Evolutionary conservation across 805 yeast genomes (phyloP), one percentile per base, ranked within the genome.

Genomic region (Alloascoidea hylecoeti): DNA sequence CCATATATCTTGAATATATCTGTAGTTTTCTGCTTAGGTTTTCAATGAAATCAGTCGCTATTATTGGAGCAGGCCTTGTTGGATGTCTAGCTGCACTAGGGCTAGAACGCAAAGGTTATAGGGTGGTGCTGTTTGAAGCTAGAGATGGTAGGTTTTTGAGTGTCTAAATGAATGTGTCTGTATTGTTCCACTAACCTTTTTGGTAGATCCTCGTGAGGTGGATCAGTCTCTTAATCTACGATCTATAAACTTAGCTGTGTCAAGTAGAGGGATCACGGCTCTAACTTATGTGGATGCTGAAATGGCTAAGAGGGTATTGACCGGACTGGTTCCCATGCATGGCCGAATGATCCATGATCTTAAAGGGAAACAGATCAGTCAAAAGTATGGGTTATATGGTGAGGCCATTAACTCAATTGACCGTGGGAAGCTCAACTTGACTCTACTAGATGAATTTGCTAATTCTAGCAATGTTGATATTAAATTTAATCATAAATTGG

Each of bases 11-110:
- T n/a, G n/a, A n/a, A n/a, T n/a, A n/a, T n/a, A n/a, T n/a, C n/a
- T n/a, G n/a, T n/a, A n/a, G n/a, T n/a, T n/a, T n/a, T 23, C 30
- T n/a, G 30, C n/a, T 23, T 12, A 12, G 30, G 13, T n/a, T n/a
- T 23, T n/a, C 30, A 57, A 53, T 37, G 43, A 55, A n/a, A n/a
- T n/a, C n/a, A 5, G 72, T 68, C 14, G 85, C 72, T 1, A 65
- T 88, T 18, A 70, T 88, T 14, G 96, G 96, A 1, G 95, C 92
- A 1, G 96, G 96, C 0, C 71, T 83, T 4, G 96, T 88, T 2
- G 96, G 96, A 0, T 71, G 92, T 39, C 61, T 85, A 3, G 70
- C 88, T 0, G 92, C 95, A 0, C 55, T 88, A n/a, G 92, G 89
- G 0, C 68, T 88, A 30, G 72, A 78, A 2, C 65, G 74, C 40